phyloP scores from a whole-genome alignment of 2,329 filamentous ascomycete species.

The Cladosporium sp. region DNA sequence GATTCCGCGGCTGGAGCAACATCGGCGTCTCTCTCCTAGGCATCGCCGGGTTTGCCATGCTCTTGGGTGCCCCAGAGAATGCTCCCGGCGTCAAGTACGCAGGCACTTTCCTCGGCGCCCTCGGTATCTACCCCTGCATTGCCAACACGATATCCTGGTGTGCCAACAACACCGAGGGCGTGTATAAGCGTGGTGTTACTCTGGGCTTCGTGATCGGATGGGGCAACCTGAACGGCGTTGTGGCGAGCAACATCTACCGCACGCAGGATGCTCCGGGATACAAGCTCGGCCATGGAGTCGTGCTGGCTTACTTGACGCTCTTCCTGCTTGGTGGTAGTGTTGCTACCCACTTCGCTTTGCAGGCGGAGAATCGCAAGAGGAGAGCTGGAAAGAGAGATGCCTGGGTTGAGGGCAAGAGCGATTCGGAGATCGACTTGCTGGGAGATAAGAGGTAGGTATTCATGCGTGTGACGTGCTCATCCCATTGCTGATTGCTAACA shows the following conservation, averaged over 20 bases:
- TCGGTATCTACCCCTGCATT: slow-evolving; percentile 86
- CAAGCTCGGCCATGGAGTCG: slow-evolving; percentile 67
- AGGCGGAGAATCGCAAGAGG: slow-evolving; percentile 65
- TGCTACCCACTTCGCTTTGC: slow-evolving; percentile 59
- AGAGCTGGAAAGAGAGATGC: slow-evolving; percentile 60
- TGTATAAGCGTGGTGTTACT: slow-evolving; percentile 89
- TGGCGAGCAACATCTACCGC: slow-evolving; percentile 75
- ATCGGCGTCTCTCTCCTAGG: slow-evolving; percentile 66
- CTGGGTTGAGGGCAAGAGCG: slow-evolving; percentile 60
- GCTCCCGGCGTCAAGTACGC: slow-evolving; percentile 70
- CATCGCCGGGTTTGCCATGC: slow-evolving; percentile 74
- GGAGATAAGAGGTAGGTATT: slow-evolving; percentile 58
- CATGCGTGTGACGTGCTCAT: neutral
- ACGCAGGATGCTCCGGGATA: slow-evolving; percentile 42
- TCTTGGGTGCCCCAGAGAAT: slow-evolving; percentile 50
- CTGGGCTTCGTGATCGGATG: slow-evolving; percentile 84
- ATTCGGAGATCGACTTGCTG: slow-evolving; percentile 57
- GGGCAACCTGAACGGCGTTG: slow-evolving; percentile 85
- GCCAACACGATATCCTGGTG: slow-evolving; percentile 85
- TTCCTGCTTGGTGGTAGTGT: slow-evolving; percentile 68
- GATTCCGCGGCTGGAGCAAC: slow-evolving; percentile 75
- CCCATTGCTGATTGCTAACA: neutral
- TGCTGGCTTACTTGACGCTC: slow-evolving; percentile 68
- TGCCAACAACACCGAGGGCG: slow-evolving; percentile 83
- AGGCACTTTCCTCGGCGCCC: slow-evolving; percentile 76